Percentiles rank a stretch among this genome's conserved stretches.
phyloP scores from a whole-genome alignment of 1,139 yeast genomes.

The Yamadazyma blattariae region DNA sequence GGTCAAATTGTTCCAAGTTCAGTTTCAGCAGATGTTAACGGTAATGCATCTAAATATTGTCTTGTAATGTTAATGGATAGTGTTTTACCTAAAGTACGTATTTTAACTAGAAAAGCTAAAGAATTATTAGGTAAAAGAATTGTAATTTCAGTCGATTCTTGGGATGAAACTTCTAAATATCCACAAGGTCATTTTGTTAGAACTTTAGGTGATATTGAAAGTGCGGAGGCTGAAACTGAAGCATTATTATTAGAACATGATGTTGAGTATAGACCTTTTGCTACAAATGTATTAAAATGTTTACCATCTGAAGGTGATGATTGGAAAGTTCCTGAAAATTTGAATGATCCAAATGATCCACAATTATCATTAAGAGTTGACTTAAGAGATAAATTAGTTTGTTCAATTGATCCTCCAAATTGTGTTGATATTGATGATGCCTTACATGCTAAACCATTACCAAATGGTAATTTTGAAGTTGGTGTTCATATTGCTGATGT shows the following conservation, averaged over 20 bases:
- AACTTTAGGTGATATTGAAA: constrained; percentile 84
- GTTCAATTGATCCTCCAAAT: constrained; percentile 96
- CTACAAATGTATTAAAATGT: constrained; percentile 88
- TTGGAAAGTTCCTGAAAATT: constrained; percentile 80
- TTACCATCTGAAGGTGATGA: constrained; percentile 89
- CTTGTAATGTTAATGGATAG: constrained; percentile 88
- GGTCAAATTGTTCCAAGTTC: constrained; percentile 90
- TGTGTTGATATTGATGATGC: constrained; percentile 99
- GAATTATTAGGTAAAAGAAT: constrained; percentile 84
- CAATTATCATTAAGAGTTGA: constrained; percentile 70
- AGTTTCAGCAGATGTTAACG: constrained; percentile 52
- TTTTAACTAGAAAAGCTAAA: constrained; percentile 80
- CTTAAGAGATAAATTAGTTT: constrained; percentile 81
- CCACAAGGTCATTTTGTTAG: constrained; percentile 97
- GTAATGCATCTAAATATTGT: constrained; percentile 69
- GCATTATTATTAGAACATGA: constrained; percentile 92
- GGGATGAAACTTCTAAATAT: constrained; percentile 81
- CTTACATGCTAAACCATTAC: constrained; percentile 76
- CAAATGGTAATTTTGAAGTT: constrained; percentile 93
- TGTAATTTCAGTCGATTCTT: constrained; percentile 86
- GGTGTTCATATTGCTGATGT: constrained; percentile 99
- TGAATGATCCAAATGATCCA: constrained; percentile 53
- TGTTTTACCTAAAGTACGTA: constrained; percentile 82
- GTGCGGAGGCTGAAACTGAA: constrained; percentile 94
- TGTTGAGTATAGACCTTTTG: constrained; percentile 94